These are phyloP conservation scores for Coccomyxa sp. DNA, from an alignment of 139 green algal species.

Conservation along the genomic window DNA sequence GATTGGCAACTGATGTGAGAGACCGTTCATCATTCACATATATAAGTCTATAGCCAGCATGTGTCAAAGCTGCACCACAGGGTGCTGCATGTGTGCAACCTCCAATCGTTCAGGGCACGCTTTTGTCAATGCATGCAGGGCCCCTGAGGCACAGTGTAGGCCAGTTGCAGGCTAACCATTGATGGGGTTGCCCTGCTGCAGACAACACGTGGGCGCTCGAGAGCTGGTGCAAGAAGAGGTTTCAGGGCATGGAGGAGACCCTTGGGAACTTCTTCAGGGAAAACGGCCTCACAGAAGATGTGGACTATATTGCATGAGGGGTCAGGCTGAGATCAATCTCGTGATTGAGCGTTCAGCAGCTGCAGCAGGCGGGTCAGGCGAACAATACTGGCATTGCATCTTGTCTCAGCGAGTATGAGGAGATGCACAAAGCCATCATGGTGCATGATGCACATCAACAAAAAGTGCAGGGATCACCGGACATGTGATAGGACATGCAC, in stretches of 20 bases:
- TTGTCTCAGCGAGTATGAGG: too few relatives aligned
- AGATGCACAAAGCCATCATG: too few relatives aligned
- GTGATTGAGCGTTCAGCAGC: too few relatives aligned
- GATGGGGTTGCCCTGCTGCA: background rate
- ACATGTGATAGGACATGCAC: too few relatives aligned
- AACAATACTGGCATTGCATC: too few relatives aligned
- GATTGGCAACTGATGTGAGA: background rate
- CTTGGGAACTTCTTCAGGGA: conserved; percentile 55
- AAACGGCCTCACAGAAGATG: conserved; percentile 33
- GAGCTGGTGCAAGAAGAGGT: conserved; percentile 61
- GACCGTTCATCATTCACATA: too few relatives aligned
- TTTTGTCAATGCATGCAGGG: background rate
- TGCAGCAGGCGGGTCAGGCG: too few relatives aligned
- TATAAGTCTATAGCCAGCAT: too few relatives aligned
- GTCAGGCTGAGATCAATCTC: background rate
- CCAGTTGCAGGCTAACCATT: background rate
- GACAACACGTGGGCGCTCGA: conserved; percentile 45
- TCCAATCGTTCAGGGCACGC: background rate
- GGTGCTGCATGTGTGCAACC: too few relatives aligned
- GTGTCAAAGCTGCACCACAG: too few relatives aligned
- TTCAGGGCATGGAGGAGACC: conserved; percentile 53
- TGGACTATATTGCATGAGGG: conserved; percentile 36
- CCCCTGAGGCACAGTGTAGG: background rate
- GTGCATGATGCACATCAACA: too few relatives aligned
- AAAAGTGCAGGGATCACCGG: too few relatives aligned